Base-by-base conservation (phyloP, 83 land plant genomes). In the Diphasiastrum complanatum region DNA sequence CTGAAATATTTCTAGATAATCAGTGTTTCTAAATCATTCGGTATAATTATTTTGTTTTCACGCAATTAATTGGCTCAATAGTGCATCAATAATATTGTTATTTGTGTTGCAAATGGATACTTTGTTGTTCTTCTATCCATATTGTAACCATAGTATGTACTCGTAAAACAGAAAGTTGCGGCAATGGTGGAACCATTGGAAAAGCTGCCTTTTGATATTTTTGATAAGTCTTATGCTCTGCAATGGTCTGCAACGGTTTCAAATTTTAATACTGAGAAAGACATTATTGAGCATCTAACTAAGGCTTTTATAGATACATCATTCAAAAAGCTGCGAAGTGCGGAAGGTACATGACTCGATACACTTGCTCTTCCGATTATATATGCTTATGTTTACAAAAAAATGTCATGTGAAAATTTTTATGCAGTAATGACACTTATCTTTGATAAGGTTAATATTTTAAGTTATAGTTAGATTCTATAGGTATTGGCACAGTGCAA, bases 241-340 rank as follows among this genome's bases (percentile, higher is more conserved):
- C 60, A 68, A 33, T 74, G 77, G 77, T 48, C 38, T 25, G 72
- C 72, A 59, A 62, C 73, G 10, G 60, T 74, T 51, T 67, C 61
- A n/a, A 60, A 67, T 38, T 74, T 74, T 45, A 61, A 74, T 20
- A 52, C 49, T 43, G 77, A 74, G 40, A 74, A 61, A 22, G 72
- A 61, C 30, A 74, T 53, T 22, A 62, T 74, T 38, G 77, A 74
- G 53, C 65, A 61, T 23, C 40, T 67, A 3, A 74, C 77, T 2
- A 74, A 68, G 23, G 73, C 66, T 24, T 74, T 74, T 26, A 68
- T 74, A 47, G 73, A 74, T 28, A 61, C 72, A 12, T 74, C 77
- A 11, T 74, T 74, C 28, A 74, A 74, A 30, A 74, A 67, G 26
- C 77, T 74, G 6, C 65, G 77, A 1, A 74, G 77, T 67, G 77